Evolutionary conservation across 1,284 basidiomycete species (phyloP), one percentile per base, ranked within the genome.

Genomic region (Fomitopsis schrenkii): DNA sequence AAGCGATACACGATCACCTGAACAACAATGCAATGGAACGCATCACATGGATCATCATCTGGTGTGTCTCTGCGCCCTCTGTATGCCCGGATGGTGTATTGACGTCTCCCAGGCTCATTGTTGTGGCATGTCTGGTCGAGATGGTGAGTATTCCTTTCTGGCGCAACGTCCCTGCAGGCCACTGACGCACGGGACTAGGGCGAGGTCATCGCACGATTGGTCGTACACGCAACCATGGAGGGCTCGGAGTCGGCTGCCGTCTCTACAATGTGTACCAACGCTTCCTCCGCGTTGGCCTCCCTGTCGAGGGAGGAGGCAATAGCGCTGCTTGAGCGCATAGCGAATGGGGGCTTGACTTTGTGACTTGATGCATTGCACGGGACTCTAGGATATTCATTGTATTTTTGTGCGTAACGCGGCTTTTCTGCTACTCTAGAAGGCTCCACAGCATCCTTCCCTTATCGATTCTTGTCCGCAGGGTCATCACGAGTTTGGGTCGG

Each of bases 1-100:
- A 93, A 66, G 93, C 93, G 58, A 97, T 98, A 65, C 96, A 97
- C 71, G 94, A 97, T 68, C 94, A 97, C 71, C 77, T 97, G 58
- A 96, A 95, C 70, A 93, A 91, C 68, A 88, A 85, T 54, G 94
- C 93, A 9, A 97, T 96, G 91, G 88, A 94, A 68, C 80, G 93
- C n/a, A 93, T 96, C 68, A 95, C 94, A 4, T 95, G 93, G 93
- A 94, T 97, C 66, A 88, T 98, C 64, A 98, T 98, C 68, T 96
- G 94, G 91, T 90, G 70, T 36, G 77, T 48, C 9, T 22, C 5
- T 56, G 58, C 22, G 22, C 38, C 57, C 48, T 7, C 8, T 17
- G 17, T 17, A n/a, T 15, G n/a, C 28, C 19, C 22, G 59, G 28
- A 44, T 40, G 26, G 12, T 44, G 15, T 55, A 59, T 58, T 56